These are phyloP conservation scores for Ploettnerulaceae sp. DNA, from an alignment of 2,329 filamentous ascomycete genomes.

Conservation along the genomic window DNA sequence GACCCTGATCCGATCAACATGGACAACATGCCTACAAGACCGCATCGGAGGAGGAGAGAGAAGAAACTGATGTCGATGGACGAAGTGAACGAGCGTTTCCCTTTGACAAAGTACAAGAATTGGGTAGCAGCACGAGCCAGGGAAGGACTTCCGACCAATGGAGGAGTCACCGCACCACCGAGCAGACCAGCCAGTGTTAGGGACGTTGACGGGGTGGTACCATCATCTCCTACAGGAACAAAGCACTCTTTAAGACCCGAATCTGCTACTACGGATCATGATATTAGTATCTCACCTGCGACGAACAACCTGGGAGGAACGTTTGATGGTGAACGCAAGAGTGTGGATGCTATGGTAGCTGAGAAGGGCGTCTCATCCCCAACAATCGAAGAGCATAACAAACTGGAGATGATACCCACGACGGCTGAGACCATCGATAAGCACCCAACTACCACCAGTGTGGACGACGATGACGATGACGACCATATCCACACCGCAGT, in stretches of 20 bases:
- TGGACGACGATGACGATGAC: constrained; percentile 67
- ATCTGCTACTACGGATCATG: constrained; percentile 22
- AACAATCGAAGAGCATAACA: constrained; percentile 26
- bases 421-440: constrained; percentile 35
- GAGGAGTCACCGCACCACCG: constrained; percentile 71
- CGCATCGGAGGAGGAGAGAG: constrained; percentile 81
- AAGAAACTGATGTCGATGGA: constrained; percentile 99
- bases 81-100: constrained; percentile 96
- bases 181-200: constrained; percentile 72
- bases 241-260: constrained; percentile 35
- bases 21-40: constrained; percentile 70
- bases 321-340: constrained; percentile 18
- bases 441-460: constrained; percentile 34
- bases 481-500: constrained; percentile 77
- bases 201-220: constrained; percentile 55
- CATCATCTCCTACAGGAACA: constrained; percentile 33
- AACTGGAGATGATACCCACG: constrained; percentile 28
- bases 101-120: constrained; percentile 90
- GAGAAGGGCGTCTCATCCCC: constrained; percentile 26
- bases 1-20: constrained; percentile 87
- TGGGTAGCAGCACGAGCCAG: constrained; percentile 83
- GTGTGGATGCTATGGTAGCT: constrained; percentile 16
- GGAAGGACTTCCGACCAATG: constrained; percentile 76
- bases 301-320: constrained; percentile 10
- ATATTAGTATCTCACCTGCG: constrained; percentile 14